These are phyloP conservation scores for Rachicladosporium sp. DNA, from an alignment of 2,329 filamentous ascomycete genomes.

Conservation along the genomic window DNA sequence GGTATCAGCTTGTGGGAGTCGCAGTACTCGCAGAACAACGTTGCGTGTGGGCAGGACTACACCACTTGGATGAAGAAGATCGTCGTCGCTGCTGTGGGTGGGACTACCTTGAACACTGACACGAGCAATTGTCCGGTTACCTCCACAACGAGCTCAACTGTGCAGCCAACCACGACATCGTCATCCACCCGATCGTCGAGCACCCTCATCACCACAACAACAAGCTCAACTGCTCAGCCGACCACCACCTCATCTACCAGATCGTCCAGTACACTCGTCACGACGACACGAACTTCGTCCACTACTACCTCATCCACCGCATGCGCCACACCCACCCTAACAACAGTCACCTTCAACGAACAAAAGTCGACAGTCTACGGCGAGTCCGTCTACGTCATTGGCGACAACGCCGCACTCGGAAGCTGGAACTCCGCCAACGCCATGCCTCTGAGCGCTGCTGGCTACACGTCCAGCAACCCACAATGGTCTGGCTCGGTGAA, in stretches of 20 bases:
- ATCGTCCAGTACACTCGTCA: slow-evolving; percentile 3
- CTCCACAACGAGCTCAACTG: background rate
- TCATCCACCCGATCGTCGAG: background rate
- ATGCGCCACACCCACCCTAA: slow-evolving; percentile 1
- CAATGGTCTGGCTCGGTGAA: slow-evolving; percentile 48
- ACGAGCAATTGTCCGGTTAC: slow-evolving; percentile 2
- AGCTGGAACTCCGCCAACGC: slow-evolving; percentile 45
- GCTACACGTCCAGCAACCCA: slow-evolving; percentile 48
- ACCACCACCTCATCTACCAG: background rate
- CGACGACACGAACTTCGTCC: background rate
- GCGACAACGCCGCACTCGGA: slow-evolving; percentile 49
- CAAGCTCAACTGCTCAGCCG: background rate
- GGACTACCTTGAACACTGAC: slow-evolving; percentile 10
- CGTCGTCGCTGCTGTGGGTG: slow-evolving; percentile 16
- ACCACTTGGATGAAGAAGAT: slow-evolving; percentile 37
- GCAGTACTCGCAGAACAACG: slow-evolving; percentile 35
- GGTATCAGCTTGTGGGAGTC: slow-evolving; percentile 51
- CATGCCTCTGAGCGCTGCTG: slow-evolving; percentile 44
- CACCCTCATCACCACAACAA: background rate
- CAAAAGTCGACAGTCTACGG: slow-evolving; percentile 27
- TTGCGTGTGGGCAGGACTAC: slow-evolving; percentile 33
- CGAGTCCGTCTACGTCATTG: slow-evolving; percentile 53
- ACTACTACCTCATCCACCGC: background rate
- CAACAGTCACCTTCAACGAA: slow-evolving; percentile 5
- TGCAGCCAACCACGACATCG: background rate